A percentile compares a stretch with the other conserved stretches of the same genome.
Evolutionary conservation across 169 alveolate genomes (phyloP).

Genomic region (Plasmodium chabaudi): DNA sequence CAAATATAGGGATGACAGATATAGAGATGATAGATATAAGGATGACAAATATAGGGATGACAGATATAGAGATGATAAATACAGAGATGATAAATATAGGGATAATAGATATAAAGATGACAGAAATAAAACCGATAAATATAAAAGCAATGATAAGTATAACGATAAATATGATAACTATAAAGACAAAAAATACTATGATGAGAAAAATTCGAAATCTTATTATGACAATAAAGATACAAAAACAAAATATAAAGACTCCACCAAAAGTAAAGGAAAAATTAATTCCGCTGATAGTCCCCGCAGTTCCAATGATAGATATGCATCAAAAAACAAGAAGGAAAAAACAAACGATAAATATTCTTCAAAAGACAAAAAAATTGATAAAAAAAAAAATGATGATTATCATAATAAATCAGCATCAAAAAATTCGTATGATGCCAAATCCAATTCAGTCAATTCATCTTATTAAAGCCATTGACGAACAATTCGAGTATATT

Average conservation of each 20-base stretch:
- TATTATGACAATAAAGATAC: constrained; percentile 5
- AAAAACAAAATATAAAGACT: constrained; percentile 28
- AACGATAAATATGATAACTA: constrained; percentile 12
- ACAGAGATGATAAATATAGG: constrained; percentile 10
- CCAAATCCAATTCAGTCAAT: constrained; percentile 26
- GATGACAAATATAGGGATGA: constrained; percentile 17
- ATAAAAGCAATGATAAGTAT: constrained; percentile 4
- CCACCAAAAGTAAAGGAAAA: constrained; percentile 24
- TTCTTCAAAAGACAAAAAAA: constrained; percentile 32
- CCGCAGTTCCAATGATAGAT: constrained; percentile 26
- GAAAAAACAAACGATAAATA: constrained; percentile 35
- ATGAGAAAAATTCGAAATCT: neutral
- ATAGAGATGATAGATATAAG: constrained; percentile 2
- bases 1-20: constrained; percentile 9
- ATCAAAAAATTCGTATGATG: constrained; percentile 13
- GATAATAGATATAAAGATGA: constrained; percentile 22
- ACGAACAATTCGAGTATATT: neutral
- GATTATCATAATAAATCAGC: constrained; percentile 4
- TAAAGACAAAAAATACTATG: constrained; percentile 6
- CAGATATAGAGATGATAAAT: neutral
- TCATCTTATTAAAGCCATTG: constrained; percentile 8
- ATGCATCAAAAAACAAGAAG: constrained; percentile 23
- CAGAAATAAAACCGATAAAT: constrained; percentile 8
- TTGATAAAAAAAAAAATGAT: constrained; percentile 24
- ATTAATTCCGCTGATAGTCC: constrained; percentile 23